phyloP scores from a whole-genome alignment of 2,329 filamentous ascomycete genomes.

The Botrytis deweyae region DNA sequence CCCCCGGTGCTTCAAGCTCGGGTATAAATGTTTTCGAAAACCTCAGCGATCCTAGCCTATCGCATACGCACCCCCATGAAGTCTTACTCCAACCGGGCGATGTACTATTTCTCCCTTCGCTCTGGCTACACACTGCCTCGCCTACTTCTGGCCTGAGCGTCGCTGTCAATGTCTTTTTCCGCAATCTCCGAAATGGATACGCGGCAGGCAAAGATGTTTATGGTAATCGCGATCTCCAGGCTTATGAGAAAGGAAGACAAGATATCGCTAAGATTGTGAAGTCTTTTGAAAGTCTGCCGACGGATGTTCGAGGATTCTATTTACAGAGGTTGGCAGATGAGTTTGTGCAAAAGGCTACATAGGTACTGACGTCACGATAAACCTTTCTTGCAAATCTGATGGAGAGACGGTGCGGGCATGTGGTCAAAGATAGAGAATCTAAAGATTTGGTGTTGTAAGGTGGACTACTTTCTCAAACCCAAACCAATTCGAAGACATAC shows the following conservation, averaged over 20 bases:
- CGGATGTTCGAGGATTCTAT: slow-evolving; percentile 72
- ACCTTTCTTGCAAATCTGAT: background rate
- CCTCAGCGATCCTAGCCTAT: slow-evolving; percentile 44
- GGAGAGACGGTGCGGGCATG: background rate
- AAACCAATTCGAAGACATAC: background rate
- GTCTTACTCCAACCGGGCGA: slow-evolving; percentile 69
- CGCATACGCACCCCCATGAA: slow-evolving; percentile 62
- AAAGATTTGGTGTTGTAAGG: background rate
- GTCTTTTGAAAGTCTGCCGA: slow-evolving; percentile 63
- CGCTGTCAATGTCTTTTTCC: slow-evolving; percentile 89
- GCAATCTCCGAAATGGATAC: slow-evolving; percentile 65
- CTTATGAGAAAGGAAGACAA: slow-evolving; percentile 76
- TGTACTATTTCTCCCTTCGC: slow-evolving; percentile 74
- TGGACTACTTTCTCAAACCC: background rate
- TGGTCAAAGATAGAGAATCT: background rate
- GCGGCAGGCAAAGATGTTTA: slow-evolving; percentile 79
- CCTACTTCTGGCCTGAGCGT: slow-evolving; percentile 62
- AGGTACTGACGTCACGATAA: background rate
- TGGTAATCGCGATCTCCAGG: slow-evolving; percentile 80
- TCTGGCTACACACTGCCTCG: slow-evolving; percentile 79
- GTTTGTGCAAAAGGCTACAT: slow-evolving; percentile 43
- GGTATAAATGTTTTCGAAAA: slow-evolving; percentile 67
- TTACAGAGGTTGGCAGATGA: slow-evolving; percentile 69
- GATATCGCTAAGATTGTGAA: slow-evolving; percentile 67
- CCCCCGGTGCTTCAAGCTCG: slow-evolving; percentile 77